Conservation (phyloP, 2,329 filamentous ascomycete species). For the Tolypocladium endophyticum region DNA sequence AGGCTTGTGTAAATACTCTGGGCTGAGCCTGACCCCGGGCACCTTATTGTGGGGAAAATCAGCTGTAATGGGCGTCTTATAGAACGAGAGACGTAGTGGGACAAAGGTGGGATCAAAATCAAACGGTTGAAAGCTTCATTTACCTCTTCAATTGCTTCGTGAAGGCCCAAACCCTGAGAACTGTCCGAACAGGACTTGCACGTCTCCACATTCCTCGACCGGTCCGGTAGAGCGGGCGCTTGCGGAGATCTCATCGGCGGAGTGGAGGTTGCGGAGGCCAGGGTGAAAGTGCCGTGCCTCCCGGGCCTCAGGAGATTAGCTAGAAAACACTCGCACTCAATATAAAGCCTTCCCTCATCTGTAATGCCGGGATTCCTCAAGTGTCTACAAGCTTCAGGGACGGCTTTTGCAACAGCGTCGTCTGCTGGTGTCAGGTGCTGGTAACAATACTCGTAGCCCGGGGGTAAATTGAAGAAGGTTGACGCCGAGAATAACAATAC, state of each 20-base stretch:
- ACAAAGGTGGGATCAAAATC: background rate
- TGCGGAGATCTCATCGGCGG: background rate
- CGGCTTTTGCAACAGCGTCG: too few species aligned
- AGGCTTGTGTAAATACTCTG: slow-evolving; percentile 6
- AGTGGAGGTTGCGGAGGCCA: background rate
- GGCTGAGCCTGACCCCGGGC: background rate
- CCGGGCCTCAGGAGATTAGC: background rate
- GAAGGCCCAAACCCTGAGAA: background rate
- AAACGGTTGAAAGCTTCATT: background rate
- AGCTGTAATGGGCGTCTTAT: background rate
- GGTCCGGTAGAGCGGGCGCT: background rate
- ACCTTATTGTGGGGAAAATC: background rate
- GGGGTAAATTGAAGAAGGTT: too few species aligned
- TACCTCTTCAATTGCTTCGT: background rate
- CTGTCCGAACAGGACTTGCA: background rate
- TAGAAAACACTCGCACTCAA: background rate
- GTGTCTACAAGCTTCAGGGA: too few species aligned
- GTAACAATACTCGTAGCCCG: too few species aligned
- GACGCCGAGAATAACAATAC: too few species aligned
- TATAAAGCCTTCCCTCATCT: too few species aligned
- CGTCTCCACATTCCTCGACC: too few species aligned
- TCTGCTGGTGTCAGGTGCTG: too few species aligned
- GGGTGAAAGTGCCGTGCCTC: background rate
- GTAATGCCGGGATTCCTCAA: too few species aligned
- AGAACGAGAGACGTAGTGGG: background rate